Conservation (phyloP, 2,329 filamentous ascomycete genomes). For the Talaromyces sp. region DNA sequence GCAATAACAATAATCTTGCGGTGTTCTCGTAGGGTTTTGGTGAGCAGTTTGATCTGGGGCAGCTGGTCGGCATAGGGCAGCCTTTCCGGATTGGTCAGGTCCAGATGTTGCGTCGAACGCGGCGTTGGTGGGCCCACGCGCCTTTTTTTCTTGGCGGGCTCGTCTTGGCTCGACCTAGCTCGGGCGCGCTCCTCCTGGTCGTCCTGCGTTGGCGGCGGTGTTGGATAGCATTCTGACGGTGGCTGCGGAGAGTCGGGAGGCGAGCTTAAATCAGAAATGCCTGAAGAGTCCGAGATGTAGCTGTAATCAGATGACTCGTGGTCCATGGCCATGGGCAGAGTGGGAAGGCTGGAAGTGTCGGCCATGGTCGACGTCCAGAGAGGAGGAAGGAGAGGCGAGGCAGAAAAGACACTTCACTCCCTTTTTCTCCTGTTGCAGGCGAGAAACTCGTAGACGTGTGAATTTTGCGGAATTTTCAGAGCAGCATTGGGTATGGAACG, state of each 20-base stretch:
- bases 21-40: slow-evolving; percentile 76
- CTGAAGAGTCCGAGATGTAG: slow-evolving; percentile 31
- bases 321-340: slow-evolving; percentile 4
- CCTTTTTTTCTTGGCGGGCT: slow-evolving; percentile 72
- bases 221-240: slow-evolving; percentile 41
- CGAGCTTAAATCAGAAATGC: slow-evolving; percentile 44
- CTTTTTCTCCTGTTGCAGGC: neutral
- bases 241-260: slow-evolving; percentile 40
- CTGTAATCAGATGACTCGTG: slow-evolving; percentile 24
- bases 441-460: neutral
- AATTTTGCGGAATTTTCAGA: neutral
- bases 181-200: slow-evolving; percentile 32
- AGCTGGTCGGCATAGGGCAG: slow-evolving; percentile 52
- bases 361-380: slow-evolving; percentile 11
- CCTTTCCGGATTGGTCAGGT: slow-evolving; percentile 53
- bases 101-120: slow-evolving; percentile 78
- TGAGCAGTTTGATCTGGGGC: slow-evolving; percentile 65
- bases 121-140: slow-evolving; percentile 63
- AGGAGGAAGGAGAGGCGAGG: slow-evolving; percentile 6
- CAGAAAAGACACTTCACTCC: slow-evolving; percentile 4
- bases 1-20: slow-evolving; percentile 97
- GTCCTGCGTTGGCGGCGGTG: slow-evolving; percentile 45
- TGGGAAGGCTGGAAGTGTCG: slow-evolving; percentile 17
- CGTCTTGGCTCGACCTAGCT: slow-evolving; percentile 55
- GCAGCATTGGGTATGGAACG: neutral